Conservation (phyloP, 1,139 yeast species). For the Diutina sp. region DNA sequence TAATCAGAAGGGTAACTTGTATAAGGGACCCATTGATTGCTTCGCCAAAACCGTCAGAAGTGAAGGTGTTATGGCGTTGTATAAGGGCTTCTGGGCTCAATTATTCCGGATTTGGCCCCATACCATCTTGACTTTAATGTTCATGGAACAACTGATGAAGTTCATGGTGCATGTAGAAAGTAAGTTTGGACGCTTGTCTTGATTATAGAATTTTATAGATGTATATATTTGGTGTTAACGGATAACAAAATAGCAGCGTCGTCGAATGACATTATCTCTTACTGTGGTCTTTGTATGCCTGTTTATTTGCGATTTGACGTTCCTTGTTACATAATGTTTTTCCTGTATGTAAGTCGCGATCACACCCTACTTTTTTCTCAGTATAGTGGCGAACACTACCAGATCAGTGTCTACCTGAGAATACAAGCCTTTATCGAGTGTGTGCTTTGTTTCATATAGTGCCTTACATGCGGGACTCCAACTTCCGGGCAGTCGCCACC, state of each 20-base stretch:
- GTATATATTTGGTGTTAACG: not conserved
- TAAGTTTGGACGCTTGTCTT: not conserved
- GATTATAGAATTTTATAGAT: not conserved
- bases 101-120: slow-evolving; percentile 89
- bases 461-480: slow-evolving; percentile 70
- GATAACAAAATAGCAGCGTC: too few species aligned
- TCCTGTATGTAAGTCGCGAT: not conserved
- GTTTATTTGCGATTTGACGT: too few species aligned
- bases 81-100: slow-evolving; percentile 93
- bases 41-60: slow-evolving; percentile 62
- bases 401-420: not conserved
- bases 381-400: not conserved
- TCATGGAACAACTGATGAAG: slow-evolving; percentile 91
- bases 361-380: not conserved
- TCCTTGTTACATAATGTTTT: not conserved
- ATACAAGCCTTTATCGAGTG: not conserved
- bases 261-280: too few species aligned
- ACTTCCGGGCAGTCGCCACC: slow-evolving; percentile 62
- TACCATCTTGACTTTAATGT: slow-evolving; percentile 77
- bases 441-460: slow-evolving; percentile 3
- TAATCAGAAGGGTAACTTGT: slow-evolving; percentile 83
- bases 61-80: slow-evolving; percentile 82
- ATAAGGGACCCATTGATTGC: slow-evolving; percentile 83
- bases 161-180: slow-evolving; percentile 18
- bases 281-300: too few species aligned